Conservation (phyloP, 2,329 filamentous ascomycete genomes). For the Cordyceps tenuipes region DNA sequence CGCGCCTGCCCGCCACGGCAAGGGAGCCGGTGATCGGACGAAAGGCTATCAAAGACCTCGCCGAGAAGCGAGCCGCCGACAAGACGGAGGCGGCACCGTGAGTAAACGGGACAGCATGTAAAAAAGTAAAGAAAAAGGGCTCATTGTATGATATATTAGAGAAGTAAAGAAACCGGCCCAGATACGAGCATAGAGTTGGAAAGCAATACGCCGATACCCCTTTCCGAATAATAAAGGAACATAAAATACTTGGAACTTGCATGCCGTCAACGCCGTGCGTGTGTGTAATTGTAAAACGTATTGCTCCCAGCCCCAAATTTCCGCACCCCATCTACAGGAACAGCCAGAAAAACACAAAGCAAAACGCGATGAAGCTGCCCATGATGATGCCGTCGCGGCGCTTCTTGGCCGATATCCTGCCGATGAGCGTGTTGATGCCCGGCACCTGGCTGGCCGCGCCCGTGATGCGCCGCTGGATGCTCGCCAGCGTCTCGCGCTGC, state of each 20-base stretch:
- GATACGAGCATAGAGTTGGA: conserved; percentile 19
- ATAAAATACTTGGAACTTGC: background rate
- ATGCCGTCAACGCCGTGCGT: conserved; percentile 23
- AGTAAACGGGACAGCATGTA: background rate
- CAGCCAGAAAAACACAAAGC: conserved; percentile 80
- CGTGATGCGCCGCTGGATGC: conserved; percentile 85
- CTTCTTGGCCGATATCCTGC: conserved; percentile 89
- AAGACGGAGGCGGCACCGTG: background rate
- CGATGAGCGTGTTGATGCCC: conserved; percentile 85
- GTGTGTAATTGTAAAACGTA: conserved; percentile 1
- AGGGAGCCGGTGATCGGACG: conserved; percentile 23
- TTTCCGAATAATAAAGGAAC: background rate
- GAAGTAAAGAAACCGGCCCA: conserved; percentile 1
- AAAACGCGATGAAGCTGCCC: conserved; percentile 83
- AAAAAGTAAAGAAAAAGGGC: background rate
- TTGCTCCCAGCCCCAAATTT: background rate
- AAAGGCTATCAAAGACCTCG: conserved; percentile 5
- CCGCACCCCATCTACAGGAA: conserved; percentile 33
- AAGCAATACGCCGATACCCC: conserved; percentile 29
- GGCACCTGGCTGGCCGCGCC: conserved; percentile 85
- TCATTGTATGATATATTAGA: conserved; percentile 11
- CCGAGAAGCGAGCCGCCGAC: conserved; percentile 10
- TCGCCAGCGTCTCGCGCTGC: conserved; percentile 80
- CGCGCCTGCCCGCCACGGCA: conserved; percentile 24
- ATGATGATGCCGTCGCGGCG: conserved; percentile 91